Percentiles rank a stretch among this genome's conserved stretches.
phyloP scores from a whole-genome alignment of 306 rosid genomes.

The Dalbergia cochinchinensis region DNA sequence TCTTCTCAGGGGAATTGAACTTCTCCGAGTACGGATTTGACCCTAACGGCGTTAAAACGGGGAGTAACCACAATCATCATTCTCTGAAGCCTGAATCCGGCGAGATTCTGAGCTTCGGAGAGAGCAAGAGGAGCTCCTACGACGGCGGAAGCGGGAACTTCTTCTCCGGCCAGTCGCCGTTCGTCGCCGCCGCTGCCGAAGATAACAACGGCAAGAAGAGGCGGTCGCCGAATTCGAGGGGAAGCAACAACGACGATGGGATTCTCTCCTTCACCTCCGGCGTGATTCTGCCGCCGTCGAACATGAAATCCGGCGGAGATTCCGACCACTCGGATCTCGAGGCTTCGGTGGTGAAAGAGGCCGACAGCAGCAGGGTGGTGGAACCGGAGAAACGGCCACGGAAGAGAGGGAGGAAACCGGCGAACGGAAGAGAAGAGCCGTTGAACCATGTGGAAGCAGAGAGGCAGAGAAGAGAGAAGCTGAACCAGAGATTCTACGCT shows the following conservation, averaged over 20 bases:
- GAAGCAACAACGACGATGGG: conserved; percentile 82
- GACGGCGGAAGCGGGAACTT: conserved; percentile 48
- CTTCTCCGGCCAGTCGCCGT: conserved; percentile 62
- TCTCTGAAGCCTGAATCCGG: conserved; percentile 85
- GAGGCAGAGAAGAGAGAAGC: conserved; percentile 92
- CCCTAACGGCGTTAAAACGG: conserved; percentile 54
- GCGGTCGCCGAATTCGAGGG: conserved; percentile 74
- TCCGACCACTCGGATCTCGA: conserved; percentile 94
- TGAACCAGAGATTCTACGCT: conserved; percentile 90
- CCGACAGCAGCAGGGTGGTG: conserved; percentile 69
- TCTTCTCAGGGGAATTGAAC: conserved; percentile 71
- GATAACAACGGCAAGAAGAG: conserved; percentile 67
- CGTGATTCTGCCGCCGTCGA: conserved; percentile 65
- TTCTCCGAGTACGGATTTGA: conserved; percentile 69
- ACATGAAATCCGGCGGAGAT: conserved; percentile 61
- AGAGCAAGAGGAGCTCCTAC: conserved; percentile 65
- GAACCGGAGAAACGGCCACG: conserved; percentile 93
- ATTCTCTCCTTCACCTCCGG: conserved; percentile 93
- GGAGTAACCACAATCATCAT: conserved; percentile 44
- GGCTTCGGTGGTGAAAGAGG: conserved; percentile 83
- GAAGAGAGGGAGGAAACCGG: conserved; percentile 94
- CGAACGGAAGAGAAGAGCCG: conserved; percentile 96
- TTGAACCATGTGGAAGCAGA: conserved; percentile 95
- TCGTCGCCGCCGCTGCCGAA: conserved; percentile 53
- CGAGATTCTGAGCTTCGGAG: conserved; percentile 83